Conservation (phyloP, 2,329 filamentous ascomycete species). For the Beauveria sp. region DNA sequence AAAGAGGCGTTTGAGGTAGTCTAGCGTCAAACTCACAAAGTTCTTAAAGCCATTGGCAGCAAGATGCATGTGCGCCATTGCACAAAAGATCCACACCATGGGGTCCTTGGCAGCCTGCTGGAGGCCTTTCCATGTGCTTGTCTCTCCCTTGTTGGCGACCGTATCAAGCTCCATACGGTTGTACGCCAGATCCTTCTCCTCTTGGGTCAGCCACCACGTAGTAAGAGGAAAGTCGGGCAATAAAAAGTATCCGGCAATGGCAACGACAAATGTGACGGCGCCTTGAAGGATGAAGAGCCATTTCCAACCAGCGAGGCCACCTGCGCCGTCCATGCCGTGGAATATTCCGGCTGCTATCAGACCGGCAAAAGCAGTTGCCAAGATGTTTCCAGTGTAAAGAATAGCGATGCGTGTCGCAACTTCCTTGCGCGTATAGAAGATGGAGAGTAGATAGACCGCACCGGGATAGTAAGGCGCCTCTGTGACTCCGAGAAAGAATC, state of each 20-base stretch:
- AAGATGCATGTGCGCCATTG: conserved; percentile 44
- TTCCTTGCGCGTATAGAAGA: conserved; percentile 58
- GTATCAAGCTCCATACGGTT: conserved; percentile 25
- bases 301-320: conserved; percentile 53
- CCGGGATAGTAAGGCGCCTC: conserved; percentile 48
- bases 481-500: conserved; percentile 35
- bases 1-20: not conserved
- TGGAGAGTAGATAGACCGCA: conserved; percentile 36
- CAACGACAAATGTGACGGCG: conserved; percentile 23
- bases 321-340: conserved; percentile 26
- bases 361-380: conserved; percentile 61
- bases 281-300: conserved; percentile 63
- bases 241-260: conserved; percentile 16
- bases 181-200: conserved; percentile 32
- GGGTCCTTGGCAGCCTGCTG: conserved; percentile 32
- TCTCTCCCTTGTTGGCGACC: conserved; percentile 18
- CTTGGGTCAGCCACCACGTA: conserved; percentile 32
- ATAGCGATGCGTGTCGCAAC: conserved; percentile 55
- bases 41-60: conserved; percentile 39
- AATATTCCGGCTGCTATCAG: conserved; percentile 55
- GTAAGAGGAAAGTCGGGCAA: conserved; percentile 31
- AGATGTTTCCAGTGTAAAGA: conserved; percentile 51
- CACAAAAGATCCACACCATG: conserved; percentile 37
- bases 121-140: conserved; percentile 18
- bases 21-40: conserved; percentile 19